Base-by-base conservation (phyloP, 225 moss, liverwort and hornwort species). In the Physcomitrium patens region DNA sequence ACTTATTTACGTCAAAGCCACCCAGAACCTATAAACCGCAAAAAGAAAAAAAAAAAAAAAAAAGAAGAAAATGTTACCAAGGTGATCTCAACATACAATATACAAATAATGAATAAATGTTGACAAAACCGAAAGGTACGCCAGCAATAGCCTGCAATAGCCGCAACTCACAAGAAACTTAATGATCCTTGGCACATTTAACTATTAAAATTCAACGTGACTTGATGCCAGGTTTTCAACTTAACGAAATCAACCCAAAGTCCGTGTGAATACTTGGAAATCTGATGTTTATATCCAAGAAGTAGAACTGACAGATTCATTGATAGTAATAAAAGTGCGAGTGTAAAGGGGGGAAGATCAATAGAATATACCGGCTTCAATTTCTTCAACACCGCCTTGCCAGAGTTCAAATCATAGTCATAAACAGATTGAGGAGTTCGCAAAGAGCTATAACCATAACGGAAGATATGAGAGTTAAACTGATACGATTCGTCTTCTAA, bases 391-490 rank as follows among this genome's bases (percentile, higher is more conserved):
- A 90, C 92, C 60, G 88, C 63, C 77, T 52, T 85, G 76, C 87
- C 85, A 23, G 83, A 71, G 78, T 78, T 85, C 92, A 96, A 73
- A 77, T 96, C 96, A 69, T 91, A 91, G 83, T 96, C 94, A 81
- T 78, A 94, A 55, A 92, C 84, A 76, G 96, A 94, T 73, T 89
- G 79, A 69, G 96, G 96, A 69, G 96, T 96, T 67, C 84, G 85
- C 75, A 96, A 59, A 54, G 96, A 96, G 65, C 86, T 92, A 79
- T 96, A 96, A 65, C 84, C 88, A 68, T 96, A 96, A 65, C 96
- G 92, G 78, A 89, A 84, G 54, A 96, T 69, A 60, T 80, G 87
- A 3, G 96, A 94, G 12, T 92, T 81, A 55, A 84, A 96, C 22
- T 96, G 96, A 78, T 65, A 82, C 18, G 71, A 28, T 63, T 85